These are phyloP conservation scores for Botrytis medusae DNA, from an alignment of 2,329 filamentous ascomycete species.

Conservation along the genomic window DNA sequence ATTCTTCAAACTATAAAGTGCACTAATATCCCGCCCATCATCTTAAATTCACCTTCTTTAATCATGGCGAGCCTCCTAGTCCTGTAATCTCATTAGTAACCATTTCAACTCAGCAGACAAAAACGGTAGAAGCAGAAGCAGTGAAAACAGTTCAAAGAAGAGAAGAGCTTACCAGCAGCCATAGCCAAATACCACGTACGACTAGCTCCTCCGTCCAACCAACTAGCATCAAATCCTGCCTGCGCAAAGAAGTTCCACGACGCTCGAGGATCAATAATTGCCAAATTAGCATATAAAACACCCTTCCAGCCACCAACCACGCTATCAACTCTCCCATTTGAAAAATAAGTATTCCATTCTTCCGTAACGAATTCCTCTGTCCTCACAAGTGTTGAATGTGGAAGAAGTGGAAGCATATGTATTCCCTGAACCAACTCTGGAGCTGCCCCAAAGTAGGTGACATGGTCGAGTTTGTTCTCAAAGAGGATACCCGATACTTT, in stretches of 20 bases:
- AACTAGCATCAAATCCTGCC: slow-evolving; percentile 62
- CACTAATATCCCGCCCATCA: neutral
- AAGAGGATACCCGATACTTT: slow-evolving; percentile 73
- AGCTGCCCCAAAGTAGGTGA: slow-evolving; percentile 79
- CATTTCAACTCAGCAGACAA: neutral
- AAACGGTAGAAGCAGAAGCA: neutral
- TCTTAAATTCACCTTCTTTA: neutral
- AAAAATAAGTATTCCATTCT: slow-evolving; percentile 82
- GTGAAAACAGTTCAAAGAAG: neutral
- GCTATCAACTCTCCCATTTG: slow-evolving; percentile 60
- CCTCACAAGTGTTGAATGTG: slow-evolving; percentile 64
- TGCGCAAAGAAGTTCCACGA: slow-evolving; percentile 76
- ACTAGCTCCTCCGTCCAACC: slow-evolving; percentile 80
- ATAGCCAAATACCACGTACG: slow-evolving; percentile 83
- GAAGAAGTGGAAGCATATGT: slow-evolving; percentile 36
- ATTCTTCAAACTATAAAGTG: neutral
- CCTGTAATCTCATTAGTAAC: slow-evolving; percentile 1
- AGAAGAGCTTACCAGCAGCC: slow-evolving; percentile 57
- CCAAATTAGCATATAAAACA: slow-evolving; percentile 78
- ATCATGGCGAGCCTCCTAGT: slow-evolving; percentile 19
- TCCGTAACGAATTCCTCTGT: slow-evolving; percentile 68
- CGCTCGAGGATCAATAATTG: slow-evolving; percentile 67
- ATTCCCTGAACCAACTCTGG: slow-evolving; percentile 67
- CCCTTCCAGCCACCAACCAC: slow-evolving; percentile 81
- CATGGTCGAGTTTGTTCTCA: slow-evolving; percentile 93